Conservation (phyloP, 805 yeast species). For the Alloascoidea hylecoeti region DNA sequence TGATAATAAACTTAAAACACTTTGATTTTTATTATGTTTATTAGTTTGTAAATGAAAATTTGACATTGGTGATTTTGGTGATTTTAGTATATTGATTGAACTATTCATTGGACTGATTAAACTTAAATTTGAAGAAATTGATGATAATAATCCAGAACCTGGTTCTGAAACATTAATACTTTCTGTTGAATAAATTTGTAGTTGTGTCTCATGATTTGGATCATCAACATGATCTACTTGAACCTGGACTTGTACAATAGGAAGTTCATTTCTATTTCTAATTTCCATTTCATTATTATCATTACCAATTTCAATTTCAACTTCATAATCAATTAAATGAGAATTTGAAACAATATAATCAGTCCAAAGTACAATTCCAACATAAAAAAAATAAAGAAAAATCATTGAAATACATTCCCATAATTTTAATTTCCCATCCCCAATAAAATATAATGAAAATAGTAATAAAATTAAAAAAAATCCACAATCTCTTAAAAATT, state of each 20-base stretch:
- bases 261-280: neutral
- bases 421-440: constrained; percentile 38
- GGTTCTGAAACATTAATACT: neutral
- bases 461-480: constrained; percentile 29
- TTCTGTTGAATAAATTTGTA: neutral
- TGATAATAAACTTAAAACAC: neutral
- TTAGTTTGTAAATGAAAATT: neutral
- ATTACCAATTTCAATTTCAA: neutral
- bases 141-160: neutral
- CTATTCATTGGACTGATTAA: too few species aligned
- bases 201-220: neutral
- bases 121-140: neutral
- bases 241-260: neutral
- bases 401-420: constrained; percentile 47
- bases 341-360: constrained; percentile 18
- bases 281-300: neutral
- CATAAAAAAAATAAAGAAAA: constrained; percentile 41
- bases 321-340: too few species aligned
- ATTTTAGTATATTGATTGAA: too few species aligned
- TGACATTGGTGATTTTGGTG: too few species aligned
- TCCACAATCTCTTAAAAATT: constrained; percentile 45
- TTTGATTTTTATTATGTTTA: neutral
- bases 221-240: neutral
- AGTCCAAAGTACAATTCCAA: constrained; percentile 29
- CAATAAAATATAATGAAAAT: constrained; percentile 2